Evolutionary conservation across 805 yeast species (phyloP).

Genomic region (Metschnikowia matae): DNA sequence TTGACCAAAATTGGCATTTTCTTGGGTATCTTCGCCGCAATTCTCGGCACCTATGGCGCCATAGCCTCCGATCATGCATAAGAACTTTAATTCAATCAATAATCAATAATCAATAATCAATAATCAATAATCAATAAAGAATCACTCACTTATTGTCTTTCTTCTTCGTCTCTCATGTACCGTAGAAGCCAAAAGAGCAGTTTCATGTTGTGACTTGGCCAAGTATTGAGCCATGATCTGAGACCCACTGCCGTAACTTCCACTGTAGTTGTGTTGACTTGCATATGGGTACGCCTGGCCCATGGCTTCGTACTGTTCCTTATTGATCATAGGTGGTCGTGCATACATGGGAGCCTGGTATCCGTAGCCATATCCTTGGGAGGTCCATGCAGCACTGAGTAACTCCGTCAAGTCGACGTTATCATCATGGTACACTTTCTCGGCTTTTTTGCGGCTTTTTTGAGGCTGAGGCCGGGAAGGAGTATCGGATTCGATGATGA

Average conservation of each 20-base stretch:
- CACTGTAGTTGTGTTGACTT: slow-evolving; percentile 1
- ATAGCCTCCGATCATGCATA: slow-evolving; percentile 4
- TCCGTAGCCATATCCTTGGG: slow-evolving; percentile 3
- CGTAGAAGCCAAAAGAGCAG: slow-evolving; percentile 42
- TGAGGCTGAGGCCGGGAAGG: not conserved
- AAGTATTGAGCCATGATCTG: slow-evolving; percentile 76
- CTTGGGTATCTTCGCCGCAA: slow-evolving; percentile 13
- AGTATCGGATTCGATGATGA: slow-evolving; percentile 32
- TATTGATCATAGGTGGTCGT: not conserved
- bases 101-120: too few species aligned
- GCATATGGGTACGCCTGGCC: not conserved
- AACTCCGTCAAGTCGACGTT: slow-evolving; percentile 9
- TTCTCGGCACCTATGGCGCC: slow-evolving; percentile 17
- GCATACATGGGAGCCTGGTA: not conserved
- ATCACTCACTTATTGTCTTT: not conserved
- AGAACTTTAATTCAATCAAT: too few species aligned
- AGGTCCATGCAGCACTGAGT: slow-evolving; percentile 7
- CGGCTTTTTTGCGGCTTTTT: slow-evolving; percentile 4
- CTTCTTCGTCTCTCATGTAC: not conserved
- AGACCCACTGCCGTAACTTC: slow-evolving; percentile 40
- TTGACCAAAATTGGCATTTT: slow-evolving; percentile 9
- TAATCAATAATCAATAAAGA: too few species aligned
- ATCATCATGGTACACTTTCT: slow-evolving; percentile 11
- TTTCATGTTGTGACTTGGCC: slow-evolving; percentile 67
- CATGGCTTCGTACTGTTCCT: not conserved